phyloP scores from a whole-genome alignment of 139 green algal genomes.

The Astrephomene gubernaculifera region DNA sequence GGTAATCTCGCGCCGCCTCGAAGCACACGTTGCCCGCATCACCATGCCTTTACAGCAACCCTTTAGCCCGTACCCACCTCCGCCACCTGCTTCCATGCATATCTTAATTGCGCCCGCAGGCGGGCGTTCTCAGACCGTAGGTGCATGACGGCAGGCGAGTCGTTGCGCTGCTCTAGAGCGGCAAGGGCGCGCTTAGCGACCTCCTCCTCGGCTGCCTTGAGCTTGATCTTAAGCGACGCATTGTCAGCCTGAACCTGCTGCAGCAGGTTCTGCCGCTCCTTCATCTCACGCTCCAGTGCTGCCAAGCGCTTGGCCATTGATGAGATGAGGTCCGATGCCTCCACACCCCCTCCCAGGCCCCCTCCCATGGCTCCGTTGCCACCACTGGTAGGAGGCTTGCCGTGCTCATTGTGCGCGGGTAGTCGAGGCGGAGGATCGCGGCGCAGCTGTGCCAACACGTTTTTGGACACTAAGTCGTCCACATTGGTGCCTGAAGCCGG shows the following conservation, averaged over 20 bases:
- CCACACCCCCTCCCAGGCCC: constrained; percentile 3
- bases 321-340: constrained; percentile 47
- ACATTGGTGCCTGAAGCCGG: constrained; percentile 1
- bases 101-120: constrained; percentile 30
- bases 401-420: not conserved
- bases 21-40: not conserved
- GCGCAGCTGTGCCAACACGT: constrained; percentile 34
- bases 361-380: not conserved
- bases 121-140: constrained; percentile 26
- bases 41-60: not conserved
- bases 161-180: constrained; percentile 4
- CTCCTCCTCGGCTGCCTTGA: constrained; percentile 48
- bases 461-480: constrained; percentile 44
- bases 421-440: constrained; percentile 38
- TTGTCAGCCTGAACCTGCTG: constrained; percentile 50
- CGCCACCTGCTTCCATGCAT: constrained; percentile 48
- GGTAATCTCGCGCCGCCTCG: too few relatives aligned
- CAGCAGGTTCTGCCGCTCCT: constrained; percentile 28
- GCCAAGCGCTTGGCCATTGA: constrained; percentile 58
- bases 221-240: constrained; percentile 46
- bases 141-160: constrained; percentile 34
- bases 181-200: constrained; percentile 39
- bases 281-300: constrained; percentile 46
- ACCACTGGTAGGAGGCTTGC: not conserved
- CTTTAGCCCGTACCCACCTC: constrained; percentile 9